Base-by-base conservation (phyloP, 2,329 filamentous ascomycete genomes). In the Neonectria neomacrospora region DNA sequence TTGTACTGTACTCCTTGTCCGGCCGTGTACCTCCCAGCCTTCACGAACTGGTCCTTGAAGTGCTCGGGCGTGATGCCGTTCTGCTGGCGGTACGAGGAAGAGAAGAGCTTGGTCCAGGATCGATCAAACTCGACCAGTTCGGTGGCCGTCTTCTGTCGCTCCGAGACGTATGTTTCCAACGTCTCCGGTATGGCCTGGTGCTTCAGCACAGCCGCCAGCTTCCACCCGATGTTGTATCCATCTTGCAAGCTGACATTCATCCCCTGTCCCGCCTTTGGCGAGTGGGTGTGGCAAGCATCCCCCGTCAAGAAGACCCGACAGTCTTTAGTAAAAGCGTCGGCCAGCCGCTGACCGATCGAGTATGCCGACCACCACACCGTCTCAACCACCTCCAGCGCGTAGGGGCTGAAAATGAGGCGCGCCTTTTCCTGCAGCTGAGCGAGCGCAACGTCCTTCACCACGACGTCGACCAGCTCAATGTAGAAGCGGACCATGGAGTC, bases 241-340 rank as follows among this genome's bases (percentile, higher is more conserved):
- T 92, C 89, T 68, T 90, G 88, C 82, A 91, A 88, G 20, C 82
- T 86, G 6, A 90, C 86, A 68, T 92, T 91, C 88, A 91, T 91
- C 12, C 89, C 89, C 72, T 90, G 88, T 1, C 88, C 88, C 1
- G 86, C 87, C 72, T 90, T 90, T 2, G 87, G 87, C 8, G 70
- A 73, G 67, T 85, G 82, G 0, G 83, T 85, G 71, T 85, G 82
- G 3, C 86, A 85, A 0, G 88, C 89, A 73, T 91, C 90, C 3
- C 89, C 90, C 0, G 88, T 86, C 3, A 92, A 80, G 73, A 93
- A 92, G n/a, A 93, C 81, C 3, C 88, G 82, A 28, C 83, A 80
- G 30, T 80, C 76, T 20, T 80, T 79, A 44, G 82, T 83, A 74
- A 89, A 90, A 53, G 82, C 77, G 6, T 81, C 81, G 7, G 84